phyloP scores from a whole-genome alignment of 495 filamentous ascomycete genomes.

The Penicillium ochrochloron region DNA sequence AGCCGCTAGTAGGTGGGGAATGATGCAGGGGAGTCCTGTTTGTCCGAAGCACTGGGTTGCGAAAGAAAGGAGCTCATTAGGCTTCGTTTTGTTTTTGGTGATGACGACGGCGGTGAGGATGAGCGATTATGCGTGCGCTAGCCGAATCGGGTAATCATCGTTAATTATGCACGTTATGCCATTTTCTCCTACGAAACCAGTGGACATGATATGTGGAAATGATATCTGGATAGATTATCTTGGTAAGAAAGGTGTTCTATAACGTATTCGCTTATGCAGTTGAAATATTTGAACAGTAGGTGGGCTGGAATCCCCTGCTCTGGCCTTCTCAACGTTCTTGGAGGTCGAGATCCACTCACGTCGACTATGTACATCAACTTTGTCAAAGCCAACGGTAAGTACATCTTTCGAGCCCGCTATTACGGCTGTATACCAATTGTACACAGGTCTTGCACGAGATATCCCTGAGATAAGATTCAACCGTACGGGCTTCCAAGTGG shows the following conservation, averaged over 20 bases:
- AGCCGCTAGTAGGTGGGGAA: background rate
- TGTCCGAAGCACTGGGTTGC: slow-evolving; percentile 3
- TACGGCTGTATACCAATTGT: background rate
- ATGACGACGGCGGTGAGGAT: slow-evolving; percentile 17
- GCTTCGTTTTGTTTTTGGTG: slow-evolving; percentile 11
- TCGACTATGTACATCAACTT: too few relatives aligned
- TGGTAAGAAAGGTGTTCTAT: background rate
- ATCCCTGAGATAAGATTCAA: too few relatives aligned
- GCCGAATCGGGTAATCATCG: slow-evolving; percentile 1
- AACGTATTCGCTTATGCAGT: background rate
- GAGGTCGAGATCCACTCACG: background rate
- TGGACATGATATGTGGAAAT: too few relatives aligned
- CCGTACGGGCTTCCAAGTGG: too few relatives aligned
- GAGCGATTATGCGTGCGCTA: slow-evolving; percentile 4
- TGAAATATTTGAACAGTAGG: background rate
- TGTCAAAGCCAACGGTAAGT: too few relatives aligned
- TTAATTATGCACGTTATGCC: background rate
- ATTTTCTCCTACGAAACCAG: background rate
- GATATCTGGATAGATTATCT: background rate
- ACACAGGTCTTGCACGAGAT: background rate
- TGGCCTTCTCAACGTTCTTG: background rate
- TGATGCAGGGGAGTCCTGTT: background rate
- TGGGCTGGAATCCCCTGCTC: background rate
- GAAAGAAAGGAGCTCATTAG: slow-evolving; percentile 11
- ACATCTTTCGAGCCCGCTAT: background rate